These are phyloP conservation scores for Albugo laibachii DNA, from an alignment of 352 stramenopile genomes.

Conservation along the genomic window DNA sequence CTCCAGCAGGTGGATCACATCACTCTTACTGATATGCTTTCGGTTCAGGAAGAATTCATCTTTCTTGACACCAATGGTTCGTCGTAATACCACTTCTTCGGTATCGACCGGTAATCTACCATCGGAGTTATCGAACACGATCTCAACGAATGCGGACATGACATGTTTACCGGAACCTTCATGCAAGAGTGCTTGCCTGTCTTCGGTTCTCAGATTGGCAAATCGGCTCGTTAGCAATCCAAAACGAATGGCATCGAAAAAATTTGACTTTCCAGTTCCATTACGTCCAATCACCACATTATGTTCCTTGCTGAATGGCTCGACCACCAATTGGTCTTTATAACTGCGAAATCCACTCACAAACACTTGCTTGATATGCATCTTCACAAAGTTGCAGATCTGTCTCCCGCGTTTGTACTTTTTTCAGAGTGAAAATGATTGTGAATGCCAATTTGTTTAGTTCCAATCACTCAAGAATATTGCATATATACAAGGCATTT, in stretches of 20 bases:
- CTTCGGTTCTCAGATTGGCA: constrained; percentile 80
- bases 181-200: constrained; percentile 89
- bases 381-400: constrained; percentile 8
- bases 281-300: constrained; percentile 98
- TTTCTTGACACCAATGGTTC: constrained; percentile 98
- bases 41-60: constrained; percentile 99
- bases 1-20: constrained; percentile 96
- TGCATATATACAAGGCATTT: no score
- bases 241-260: constrained; percentile 99
- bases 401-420: no score
- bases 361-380: constrained; percentile 95
- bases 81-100: constrained; percentile 88
- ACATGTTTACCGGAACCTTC: constrained; percentile 88
- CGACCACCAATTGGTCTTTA: constrained; percentile 78
- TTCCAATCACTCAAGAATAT: no score
- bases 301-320: constrained; percentile 84
- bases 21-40: constrained; percentile 94
- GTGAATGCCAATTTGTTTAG: no score
- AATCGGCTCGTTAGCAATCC: constrained; percentile 88
- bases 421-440: no score
- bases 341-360: constrained; percentile 92
- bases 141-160: constrained; percentile 96
- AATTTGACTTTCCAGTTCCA: constrained; percentile 93
- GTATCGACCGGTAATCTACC: constrained; percentile 83
- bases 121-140: constrained; percentile 99